Percentiles rank a stretch among this genome's conserved stretches.
Evolutionary conservation across 345 rosid genomes (phyloP).

Genomic region (Rhodamnia rubescens): DNA sequence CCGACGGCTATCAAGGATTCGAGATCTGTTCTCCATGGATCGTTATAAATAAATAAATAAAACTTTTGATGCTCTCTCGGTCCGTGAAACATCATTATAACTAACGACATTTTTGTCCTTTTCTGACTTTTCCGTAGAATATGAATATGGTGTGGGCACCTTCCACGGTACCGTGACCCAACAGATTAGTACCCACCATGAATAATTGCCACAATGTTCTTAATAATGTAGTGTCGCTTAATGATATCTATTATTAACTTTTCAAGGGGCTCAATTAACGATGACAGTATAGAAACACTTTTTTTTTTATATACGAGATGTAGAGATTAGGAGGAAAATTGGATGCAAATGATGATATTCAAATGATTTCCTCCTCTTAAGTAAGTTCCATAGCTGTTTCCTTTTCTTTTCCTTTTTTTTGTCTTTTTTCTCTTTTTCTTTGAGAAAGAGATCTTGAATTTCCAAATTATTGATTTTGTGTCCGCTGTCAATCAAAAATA

Average conservation of each 20-base stretch:
- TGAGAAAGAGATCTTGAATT: neutral
- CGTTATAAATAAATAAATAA: neutral
- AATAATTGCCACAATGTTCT: neutral
- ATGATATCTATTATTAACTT: neutral
- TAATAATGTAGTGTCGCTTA: neutral
- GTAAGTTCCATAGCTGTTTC: neutral
- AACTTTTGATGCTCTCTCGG: too few species aligned
- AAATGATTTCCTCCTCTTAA: neutral
- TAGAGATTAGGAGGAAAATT: neutral
- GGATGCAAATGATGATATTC: neutral
- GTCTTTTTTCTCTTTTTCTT: too few species aligned
- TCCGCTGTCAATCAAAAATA: neutral
- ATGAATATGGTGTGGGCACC: neutral
- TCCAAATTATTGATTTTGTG: neutral
- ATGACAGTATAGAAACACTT: neutral
- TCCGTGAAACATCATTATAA: neutral
- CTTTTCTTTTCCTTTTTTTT: fast-evolving
- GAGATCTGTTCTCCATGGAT: neutral
- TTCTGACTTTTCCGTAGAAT: neutral
- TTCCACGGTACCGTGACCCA: neutral
- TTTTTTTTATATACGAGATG: neutral
- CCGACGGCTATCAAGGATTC: neutral
- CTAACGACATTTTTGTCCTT: neutral
- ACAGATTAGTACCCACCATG: neutral
- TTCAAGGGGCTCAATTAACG: neutral